Conservation (phyloP, 768 basidiomycete species). For the Kwoniella mangroviensis region DNA sequence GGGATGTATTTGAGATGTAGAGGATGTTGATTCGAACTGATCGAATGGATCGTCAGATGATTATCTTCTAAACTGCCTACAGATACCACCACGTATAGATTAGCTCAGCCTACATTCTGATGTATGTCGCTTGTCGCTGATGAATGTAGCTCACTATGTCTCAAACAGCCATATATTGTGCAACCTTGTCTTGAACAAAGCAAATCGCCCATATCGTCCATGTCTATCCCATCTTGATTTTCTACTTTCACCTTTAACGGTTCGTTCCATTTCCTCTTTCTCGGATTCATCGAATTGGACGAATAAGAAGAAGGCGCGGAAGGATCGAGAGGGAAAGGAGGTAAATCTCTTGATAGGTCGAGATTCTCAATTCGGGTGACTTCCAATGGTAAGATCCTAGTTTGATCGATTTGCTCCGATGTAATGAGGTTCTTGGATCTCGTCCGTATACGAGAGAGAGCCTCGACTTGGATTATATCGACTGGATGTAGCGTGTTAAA, state of each 20-base stretch:
- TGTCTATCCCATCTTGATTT: background rate
- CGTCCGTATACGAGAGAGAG: constrained; percentile 3
- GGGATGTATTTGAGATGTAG: background rate
- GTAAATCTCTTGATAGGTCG: constrained; percentile 17
- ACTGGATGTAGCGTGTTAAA: background rate
- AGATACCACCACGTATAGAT: background rate
- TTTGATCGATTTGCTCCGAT: constrained; percentile 13
- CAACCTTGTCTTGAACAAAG: constrained; percentile 14
- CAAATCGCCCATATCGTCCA: constrained; percentile 1
- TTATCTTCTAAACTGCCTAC: background rate
- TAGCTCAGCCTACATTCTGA: background rate
- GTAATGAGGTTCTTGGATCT: background rate
- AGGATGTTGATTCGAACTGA: background rate
- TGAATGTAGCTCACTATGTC: constrained; percentile 16
- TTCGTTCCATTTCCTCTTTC: constrained; percentile 20
- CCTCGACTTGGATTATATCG: constrained; percentile 23
- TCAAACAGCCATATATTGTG: constrained; percentile 8
- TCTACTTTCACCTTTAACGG: constrained; percentile 7
- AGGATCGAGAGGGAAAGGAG: constrained; percentile 18
- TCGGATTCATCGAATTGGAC: background rate
- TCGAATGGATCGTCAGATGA: background rate
- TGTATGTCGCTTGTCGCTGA: background rate
- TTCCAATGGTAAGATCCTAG: constrained; percentile 11
- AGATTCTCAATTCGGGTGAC: background rate
- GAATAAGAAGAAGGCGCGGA: background rate